phyloP scores from a whole-genome alignment of 2,329 filamentous ascomycete genomes.

The Raffaelea arxii region DNA sequence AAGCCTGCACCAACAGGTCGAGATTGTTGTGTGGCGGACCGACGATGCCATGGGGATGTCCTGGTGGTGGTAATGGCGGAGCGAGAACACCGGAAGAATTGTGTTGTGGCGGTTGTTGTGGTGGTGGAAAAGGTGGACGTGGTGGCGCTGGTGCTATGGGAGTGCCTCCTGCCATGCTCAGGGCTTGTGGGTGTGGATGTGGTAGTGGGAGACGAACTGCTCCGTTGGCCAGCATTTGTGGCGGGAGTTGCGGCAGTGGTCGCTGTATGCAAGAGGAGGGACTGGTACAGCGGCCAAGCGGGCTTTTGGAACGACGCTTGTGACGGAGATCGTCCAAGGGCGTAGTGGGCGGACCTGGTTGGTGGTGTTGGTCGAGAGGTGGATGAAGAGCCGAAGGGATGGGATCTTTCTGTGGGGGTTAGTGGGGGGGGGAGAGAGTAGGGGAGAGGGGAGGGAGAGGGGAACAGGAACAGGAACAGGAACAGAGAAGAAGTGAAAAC shows the following conservation, averaged over 20 bases:
- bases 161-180: too few relatives aligned
- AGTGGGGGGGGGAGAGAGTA: slow-evolving; percentile 4
- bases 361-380: slow-evolving; percentile 8
- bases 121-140: neutral
- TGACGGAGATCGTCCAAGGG: slow-evolving; percentile 9
- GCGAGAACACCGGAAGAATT: neutral
- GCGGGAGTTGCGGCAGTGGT: slow-evolving; percentile 11
- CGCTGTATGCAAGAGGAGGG: slow-evolving; percentile 3
- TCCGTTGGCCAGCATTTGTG: slow-evolving; percentile 7
- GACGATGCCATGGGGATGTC: neutral
- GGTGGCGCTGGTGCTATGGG: too few relatives aligned
- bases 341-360: slow-evolving; percentile 10
- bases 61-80: neutral
- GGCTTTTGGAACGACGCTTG: slow-evolving; percentile 4
- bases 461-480: too few relatives aligned
- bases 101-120: neutral
- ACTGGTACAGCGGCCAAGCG: slow-evolving; percentile 8
- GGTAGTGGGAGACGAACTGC: slow-evolving; percentile 10
- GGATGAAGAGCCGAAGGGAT: slow-evolving; percentile 15
- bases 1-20: slow-evolving; percentile 28
- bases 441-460: neutral
- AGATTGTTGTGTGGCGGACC: slow-evolving; percentile 17
- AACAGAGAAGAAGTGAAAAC: neutral
- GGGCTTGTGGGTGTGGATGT: too few relatives aligned
- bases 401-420: slow-evolving; percentile 13